A percentile compares a stretch with the other conserved stretches of the same genome.
phyloP scores from a whole-genome alignment of 805 yeast genomes.

The Metschnikowia reukaufii region DNA sequence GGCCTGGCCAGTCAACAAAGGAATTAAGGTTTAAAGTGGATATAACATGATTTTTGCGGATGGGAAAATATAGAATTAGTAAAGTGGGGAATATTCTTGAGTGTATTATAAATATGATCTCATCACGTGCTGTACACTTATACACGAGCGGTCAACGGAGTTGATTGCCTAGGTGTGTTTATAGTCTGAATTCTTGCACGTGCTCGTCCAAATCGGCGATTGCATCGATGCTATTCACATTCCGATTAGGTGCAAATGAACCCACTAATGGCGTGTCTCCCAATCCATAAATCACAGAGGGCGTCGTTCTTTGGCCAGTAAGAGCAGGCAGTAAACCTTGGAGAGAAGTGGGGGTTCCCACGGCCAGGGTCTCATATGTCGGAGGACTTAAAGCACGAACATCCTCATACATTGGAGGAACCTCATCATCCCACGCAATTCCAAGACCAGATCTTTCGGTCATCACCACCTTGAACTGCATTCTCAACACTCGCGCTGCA shows the following conservation, averaged over 20 bases:
- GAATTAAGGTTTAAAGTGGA: too few species aligned
- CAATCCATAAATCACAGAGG: conserved; percentile 44
- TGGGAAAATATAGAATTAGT: too few species aligned
- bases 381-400: conserved; percentile 87
- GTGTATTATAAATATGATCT: too few species aligned
- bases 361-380: conserved; percentile 49
- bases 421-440: conserved; percentile 98
- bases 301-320: conserved; percentile 22
- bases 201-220: conserved; percentile 33
- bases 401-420: conserved; percentile 93
- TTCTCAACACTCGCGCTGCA: conserved; percentile 87
- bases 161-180: neutral
- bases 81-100: too few species aligned
- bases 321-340: conserved; percentile 27
- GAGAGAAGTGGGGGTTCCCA: conserved; percentile 35
- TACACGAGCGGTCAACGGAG: neutral
- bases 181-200: conserved; percentile 35
- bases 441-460: conserved; percentile 95
- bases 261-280: conserved; percentile 42
- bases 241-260: conserved; percentile 20
- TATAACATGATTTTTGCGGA: too few species aligned
- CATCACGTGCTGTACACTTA: neutral
- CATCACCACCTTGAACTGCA: conserved; percentile 84
- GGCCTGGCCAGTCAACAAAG: too few species aligned
- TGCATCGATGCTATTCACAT: conserved; percentile 25